Base-by-base conservation (phyloP, 169 alveolate species). In the Cryptosporidium xiaoi region DNA sequence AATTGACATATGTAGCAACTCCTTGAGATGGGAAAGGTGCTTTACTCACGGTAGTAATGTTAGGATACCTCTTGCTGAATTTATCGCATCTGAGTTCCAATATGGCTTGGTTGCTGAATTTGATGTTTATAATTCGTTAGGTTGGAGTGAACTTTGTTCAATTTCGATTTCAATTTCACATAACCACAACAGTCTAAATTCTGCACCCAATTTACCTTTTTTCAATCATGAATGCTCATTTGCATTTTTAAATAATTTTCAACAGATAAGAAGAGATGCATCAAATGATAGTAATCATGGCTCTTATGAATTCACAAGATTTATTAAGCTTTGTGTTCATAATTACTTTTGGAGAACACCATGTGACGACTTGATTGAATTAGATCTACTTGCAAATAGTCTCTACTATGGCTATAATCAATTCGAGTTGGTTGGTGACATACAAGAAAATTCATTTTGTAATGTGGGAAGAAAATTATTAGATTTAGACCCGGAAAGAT, bases 261-360 rank as follows among this genome's bases (percentile, higher is more conserved):
- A 77, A 27, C 12, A 18, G 1, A 40, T 77, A 44, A 77, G 64
- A 62, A 62, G 33, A n/a, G 51, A 24, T 12, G 7, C 5, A 4
- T 24, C 36, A n/a, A 24, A 34, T 29, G 44, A 50, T 18, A 48
- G 40, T 27, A 53, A 53, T 8, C 46, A 69, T 48, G 56, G 56
- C 10, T 36, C 8, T 29, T 69, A 69, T 69, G 40, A 2, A 4
- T 56, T 69, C 29, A 69, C 87, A 46, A 50, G 34, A 3, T 44
- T 77, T 44, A 55, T 77, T n/a, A 77, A 60, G 24, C 62, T 77
- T 13, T 77, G 87, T 31, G 87, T 77, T 40, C 87, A 77, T 13
- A 77, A 62, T 62, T 77, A 77, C 29, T 77, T 77, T 77, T 77
- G 87, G 87, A 56, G 87, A 44, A 51, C 48, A 10, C 69, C 71